Conservation (phyloP, 352 stramenopile species). For the Phytophthora lateralis region DNA sequence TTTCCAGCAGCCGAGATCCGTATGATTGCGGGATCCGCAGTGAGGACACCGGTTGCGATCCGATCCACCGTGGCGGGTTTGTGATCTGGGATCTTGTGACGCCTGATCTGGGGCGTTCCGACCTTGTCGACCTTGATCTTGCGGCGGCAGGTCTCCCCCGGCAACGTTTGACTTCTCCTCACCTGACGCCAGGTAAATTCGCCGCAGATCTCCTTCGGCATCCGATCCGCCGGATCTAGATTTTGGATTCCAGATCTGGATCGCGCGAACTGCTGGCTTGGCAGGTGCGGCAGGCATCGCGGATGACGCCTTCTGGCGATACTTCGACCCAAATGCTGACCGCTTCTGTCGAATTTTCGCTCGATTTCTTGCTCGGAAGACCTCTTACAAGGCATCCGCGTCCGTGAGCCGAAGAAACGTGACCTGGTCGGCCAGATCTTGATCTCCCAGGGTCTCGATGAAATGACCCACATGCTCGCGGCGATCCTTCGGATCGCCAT, state of each 20-base stretch:
- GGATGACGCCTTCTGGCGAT: neutral
- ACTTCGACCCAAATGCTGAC: neutral
- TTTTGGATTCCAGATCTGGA: neutral
- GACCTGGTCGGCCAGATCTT: constrained; percentile 7
- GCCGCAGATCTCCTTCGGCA: neutral
- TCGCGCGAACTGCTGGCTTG: neutral
- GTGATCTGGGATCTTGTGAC: neutral
- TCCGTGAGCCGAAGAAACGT: neutral
- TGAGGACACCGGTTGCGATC: neutral
- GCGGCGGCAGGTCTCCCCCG: neutral
- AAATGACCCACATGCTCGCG: constrained; percentile 21
- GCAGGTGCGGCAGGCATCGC: neutral
- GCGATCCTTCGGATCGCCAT: neutral
- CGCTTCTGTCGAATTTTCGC: constrained; percentile 4
- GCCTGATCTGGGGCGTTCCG: too few relatives aligned
- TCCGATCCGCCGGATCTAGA: neutral
- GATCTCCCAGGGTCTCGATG: constrained; percentile 15
- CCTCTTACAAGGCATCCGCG: constrained; percentile 1
- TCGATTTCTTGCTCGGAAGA: neutral
- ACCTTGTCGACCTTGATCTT: too few relatives aligned
- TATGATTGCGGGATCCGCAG: constrained; percentile 8
- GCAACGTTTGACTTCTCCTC: neutral
- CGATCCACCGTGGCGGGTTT: neutral
- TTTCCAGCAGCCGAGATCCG: too few relatives aligned
- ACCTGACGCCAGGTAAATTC: neutral